Percentiles rank a stretch among this genome's conserved stretches.
Evolutionary conservation across 495 filamentous ascomycete genomes (phyloP).

Genomic region (Podospora pseudopauciseta): DNA sequence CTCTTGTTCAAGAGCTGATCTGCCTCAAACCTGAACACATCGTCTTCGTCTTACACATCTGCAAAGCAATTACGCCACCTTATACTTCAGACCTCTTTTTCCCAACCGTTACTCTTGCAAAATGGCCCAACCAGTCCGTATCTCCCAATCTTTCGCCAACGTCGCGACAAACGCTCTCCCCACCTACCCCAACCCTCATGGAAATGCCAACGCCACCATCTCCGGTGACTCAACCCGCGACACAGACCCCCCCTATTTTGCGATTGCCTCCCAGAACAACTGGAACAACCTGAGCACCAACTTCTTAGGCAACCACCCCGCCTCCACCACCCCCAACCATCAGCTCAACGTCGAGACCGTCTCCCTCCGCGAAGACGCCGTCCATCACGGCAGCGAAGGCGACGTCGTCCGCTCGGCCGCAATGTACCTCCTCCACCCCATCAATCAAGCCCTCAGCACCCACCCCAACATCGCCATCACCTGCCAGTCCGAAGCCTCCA

Average conservation of each 20-base stretch:
- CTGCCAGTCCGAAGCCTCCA: neutral
- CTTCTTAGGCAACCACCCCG: neutral
- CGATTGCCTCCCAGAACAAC: neutral
- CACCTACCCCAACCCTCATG: neutral
- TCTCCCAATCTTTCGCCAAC: no score
- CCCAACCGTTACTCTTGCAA: no score
- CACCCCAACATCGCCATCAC: neutral
- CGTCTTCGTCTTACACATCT: no score
- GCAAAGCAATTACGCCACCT: no score
- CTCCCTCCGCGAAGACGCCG: neutral
- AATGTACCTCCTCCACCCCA: neutral
- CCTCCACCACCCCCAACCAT: neutral
- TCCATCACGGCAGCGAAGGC: constrained; percentile 1
- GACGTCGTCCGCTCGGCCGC: neutral
- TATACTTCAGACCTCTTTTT: no score
- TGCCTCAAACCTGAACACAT: no score
- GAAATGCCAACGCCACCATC: neutral
- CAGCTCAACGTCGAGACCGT: neutral
- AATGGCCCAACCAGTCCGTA: no score
- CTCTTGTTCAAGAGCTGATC: no score
- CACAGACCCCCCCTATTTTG: neutral
- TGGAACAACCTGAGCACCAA: neutral
- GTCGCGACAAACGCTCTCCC: neutral
- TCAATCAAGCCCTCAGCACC: neutral
- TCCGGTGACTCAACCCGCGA: neutral